Evolutionary conservation across 345 rosid species (phyloP), one percentile per base, ranked within the genome.

Genomic region (Pugionium dolabratum): DNA sequence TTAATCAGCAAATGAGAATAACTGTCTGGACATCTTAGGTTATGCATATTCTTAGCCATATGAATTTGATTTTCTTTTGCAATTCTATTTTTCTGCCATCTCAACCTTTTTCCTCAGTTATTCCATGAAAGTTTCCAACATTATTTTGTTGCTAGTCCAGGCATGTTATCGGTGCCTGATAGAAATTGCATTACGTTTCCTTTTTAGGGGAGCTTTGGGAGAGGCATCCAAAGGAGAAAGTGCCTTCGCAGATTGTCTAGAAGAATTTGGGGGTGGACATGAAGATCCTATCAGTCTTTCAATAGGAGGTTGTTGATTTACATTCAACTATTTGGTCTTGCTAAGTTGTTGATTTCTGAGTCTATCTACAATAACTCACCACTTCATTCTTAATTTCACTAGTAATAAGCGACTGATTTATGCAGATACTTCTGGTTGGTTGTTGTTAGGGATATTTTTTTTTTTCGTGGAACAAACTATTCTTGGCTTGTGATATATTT

Each of bases 261-360:
- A 88, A 83, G 84, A 76, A 64, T 89, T 89, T 78, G 96, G 94
- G 32, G 95, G 86, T 63, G 95, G 92, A 45, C 88, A 74, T 55
- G 98, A 91, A 73, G 96, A 91, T 80, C 91, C 94, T 43, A 79
- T 88, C 59, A 85, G 96, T 77, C 83, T 85, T 45, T 86, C 94
- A n/a, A 85, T 89, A 18, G 98, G 98, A 91, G 98, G 96, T 89
- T 69, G 65, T 64, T 40, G 63, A 70, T 61, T 27, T 46, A 28
- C 78, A 48, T 66, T 26, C 47, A 50, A 46, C 18, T 48, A 6
- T 49, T 3, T 56, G 4, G 1, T 29, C 30, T 46, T 3, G 4
- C 44, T 55, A 55, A 31, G 1, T 42, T 41, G 7, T 52, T 64
- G 32, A 29, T 0, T 30, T 39, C 1, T 40, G 35, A 39, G 25